Evolutionary conservation across 805 yeast species (phyloP), one percentile per base, ranked within the genome.

Genomic region (Candida orba): DNA sequence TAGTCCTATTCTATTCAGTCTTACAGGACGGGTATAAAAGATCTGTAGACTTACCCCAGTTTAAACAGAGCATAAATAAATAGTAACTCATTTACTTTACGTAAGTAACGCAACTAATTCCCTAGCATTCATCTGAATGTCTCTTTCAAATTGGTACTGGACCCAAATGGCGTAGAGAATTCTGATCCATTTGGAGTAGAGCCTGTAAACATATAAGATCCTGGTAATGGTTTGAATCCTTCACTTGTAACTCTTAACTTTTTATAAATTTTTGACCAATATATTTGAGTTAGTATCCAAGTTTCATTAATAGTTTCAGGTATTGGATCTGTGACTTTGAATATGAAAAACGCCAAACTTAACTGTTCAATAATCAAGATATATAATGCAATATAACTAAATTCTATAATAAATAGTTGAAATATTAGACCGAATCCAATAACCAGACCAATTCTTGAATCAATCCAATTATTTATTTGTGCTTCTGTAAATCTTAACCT

Each of bases 381-480:
- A 9, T 42, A 31, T 15, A 52, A 30, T 7, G 51, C 30, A 3
- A 51, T 38, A 25, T 51, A 48, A 5, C 31, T 37, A 13, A 53
- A 39, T 14, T 42, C 14, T 9, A 31, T 17, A 8, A 27, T 15
- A 1, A 46, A 35, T 8, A 42, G 1, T 8, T 39, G 49, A 36
- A 51, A 52, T 8, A 46, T 25, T 1, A 46, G 15, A 5, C 55
- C 52, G 31, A 52, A 50, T 2, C 58, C 58, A 31, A 43, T 33
- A 2, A 41, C 32, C 2, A 52, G 9, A 1, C 57, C 58, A 8
- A 39, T 23, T 30, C 58, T 42, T 14, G 58, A 48, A 7, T 51
- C 54, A 13, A 52, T 42, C 58, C 57, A 54, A 6, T 39, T 33
- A 8, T 42, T 37, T 9, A 45, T 41, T 32, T 54, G 53, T 4